Evolutionary conservation across 2,329 filamentous ascomycete genomes (phyloP).

Genomic region (Phyllosticta citrichinensis): DNA sequence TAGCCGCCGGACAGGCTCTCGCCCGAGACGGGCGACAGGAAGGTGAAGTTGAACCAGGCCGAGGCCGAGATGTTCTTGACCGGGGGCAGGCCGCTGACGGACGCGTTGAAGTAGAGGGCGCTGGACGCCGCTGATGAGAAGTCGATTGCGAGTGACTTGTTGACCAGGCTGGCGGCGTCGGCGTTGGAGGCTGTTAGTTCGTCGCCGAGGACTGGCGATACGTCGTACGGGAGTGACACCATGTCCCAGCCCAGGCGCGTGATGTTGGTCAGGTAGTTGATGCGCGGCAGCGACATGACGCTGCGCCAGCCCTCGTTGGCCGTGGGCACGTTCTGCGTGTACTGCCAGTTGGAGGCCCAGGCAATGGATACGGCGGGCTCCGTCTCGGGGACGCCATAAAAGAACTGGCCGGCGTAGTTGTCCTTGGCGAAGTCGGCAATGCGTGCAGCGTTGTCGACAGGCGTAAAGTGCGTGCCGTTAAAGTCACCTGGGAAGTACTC

Average conservation of each 20-base stretch:
- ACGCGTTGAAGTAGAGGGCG: slow-evolving; percentile 46
- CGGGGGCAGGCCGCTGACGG: slow-evolving; percentile 36
- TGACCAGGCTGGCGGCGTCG: slow-evolving; percentile 28
- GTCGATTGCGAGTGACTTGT: slow-evolving; percentile 40
- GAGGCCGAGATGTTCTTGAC: slow-evolving; percentile 18
- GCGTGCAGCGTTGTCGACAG: slow-evolving; percentile 33
- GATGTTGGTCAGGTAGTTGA: slow-evolving; percentile 42
- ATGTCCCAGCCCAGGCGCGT: slow-evolving; percentile 43
- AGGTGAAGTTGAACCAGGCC: slow-evolving; percentile 43
- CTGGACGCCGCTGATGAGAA: slow-evolving; percentile 42
- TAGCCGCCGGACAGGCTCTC: slow-evolving; percentile 43
- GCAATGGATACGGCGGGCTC: slow-evolving; percentile 38
- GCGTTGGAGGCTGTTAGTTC: slow-evolving; percentile 33
- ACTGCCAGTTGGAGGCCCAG: slow-evolving; percentile 54
- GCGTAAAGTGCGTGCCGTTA: slow-evolving; percentile 52
- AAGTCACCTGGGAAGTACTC: slow-evolving; percentile 51
- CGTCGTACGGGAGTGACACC: slow-evolving; percentile 41
- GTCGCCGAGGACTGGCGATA: slow-evolving; percentile 37
- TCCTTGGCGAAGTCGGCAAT: slow-evolving; percentile 42
- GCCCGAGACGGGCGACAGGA: slow-evolving; percentile 38
- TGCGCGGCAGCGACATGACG: slow-evolving; percentile 43
- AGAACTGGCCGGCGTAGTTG: slow-evolving; percentile 50
- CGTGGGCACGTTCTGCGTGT: slow-evolving; percentile 45
- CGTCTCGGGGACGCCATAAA: slow-evolving; percentile 33
- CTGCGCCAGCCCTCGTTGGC: slow-evolving; percentile 45